A percentile compares a stretch with the other conserved stretches of the same genome.
Conservation (phyloP, 306 rosid species). For the Leucaena leucocephala region DNA sequence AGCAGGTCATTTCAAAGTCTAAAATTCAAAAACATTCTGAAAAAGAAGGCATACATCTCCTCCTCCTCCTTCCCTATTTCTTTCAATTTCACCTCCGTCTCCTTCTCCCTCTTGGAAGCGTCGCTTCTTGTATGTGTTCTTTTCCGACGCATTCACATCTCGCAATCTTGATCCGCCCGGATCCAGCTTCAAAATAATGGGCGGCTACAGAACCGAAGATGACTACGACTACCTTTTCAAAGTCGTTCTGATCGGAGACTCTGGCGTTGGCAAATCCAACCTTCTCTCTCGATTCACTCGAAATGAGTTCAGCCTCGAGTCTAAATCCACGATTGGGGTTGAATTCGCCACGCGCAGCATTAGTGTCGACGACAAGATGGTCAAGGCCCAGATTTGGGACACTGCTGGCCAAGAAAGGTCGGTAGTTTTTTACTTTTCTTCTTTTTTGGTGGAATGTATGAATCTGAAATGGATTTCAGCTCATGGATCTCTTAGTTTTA, state of each 20-base stretch:
- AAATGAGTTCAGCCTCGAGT: constrained; percentile 61
- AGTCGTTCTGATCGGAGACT: constrained; percentile 61
- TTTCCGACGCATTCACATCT: neutral
- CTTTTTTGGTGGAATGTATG: neutral
- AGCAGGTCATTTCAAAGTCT: neutral
- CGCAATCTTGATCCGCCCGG: neutral
- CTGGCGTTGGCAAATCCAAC: constrained; percentile 65
- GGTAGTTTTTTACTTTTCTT: neutral
- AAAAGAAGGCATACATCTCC: neutral
- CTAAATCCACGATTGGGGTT: constrained; percentile 63
- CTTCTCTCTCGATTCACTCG: constrained; percentile 61
- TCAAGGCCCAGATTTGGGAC: constrained; percentile 75
- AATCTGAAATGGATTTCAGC: neutral
- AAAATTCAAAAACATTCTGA: neutral
- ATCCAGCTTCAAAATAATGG: neutral
- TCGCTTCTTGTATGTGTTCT: neutral
- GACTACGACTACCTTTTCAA: constrained; percentile 67
- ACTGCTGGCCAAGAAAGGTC: constrained; percentile 70
- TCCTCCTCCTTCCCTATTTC: neutral
- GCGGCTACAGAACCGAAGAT: constrained; percentile 55
- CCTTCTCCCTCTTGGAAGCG: neutral
- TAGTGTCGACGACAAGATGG: constrained; percentile 52
- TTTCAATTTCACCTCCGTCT: neutral
- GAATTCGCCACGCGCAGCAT: constrained; percentile 63
- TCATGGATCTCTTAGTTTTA: constrained; percentile 3